These are phyloP conservation scores for Kalaharituber pfeilii DNA, from an alignment of 2,329 filamentous ascomycete genomes.

Conservation along the genomic window DNA sequence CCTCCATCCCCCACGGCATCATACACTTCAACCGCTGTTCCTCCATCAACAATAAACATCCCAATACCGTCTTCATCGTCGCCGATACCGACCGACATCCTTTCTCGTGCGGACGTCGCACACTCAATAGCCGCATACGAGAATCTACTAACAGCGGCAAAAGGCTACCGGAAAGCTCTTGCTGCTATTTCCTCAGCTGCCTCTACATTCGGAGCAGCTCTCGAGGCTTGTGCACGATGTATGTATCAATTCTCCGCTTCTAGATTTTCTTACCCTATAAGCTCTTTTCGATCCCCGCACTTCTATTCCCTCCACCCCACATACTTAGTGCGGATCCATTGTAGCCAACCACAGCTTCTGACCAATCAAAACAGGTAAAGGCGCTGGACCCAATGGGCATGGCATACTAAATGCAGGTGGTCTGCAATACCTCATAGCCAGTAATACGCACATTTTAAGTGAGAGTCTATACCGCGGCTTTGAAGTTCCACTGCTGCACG, in stretches of 20 bases:
- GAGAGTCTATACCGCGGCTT: slow-evolving; percentile 52
- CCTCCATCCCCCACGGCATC: slow-evolving; percentile 47
- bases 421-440: slow-evolving; percentile 49
- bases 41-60: slow-evolving; percentile 39
- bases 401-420: slow-evolving; percentile 44
- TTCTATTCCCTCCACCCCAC: not conserved
- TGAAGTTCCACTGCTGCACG: slow-evolving; percentile 51
- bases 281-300: not conserved
- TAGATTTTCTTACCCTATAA: not conserved
- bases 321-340: not conserved
- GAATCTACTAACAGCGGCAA: slow-evolving; percentile 44
- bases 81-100: slow-evolving; percentile 39
- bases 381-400: slow-evolving; percentile 42
- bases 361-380: slow-evolving; percentile 23
- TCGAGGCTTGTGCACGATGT: slow-evolving; percentile 44
- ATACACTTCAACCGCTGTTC: slow-evolving; percentile 45
- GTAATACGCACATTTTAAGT: slow-evolving; percentile 52
- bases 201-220: slow-evolving; percentile 45
- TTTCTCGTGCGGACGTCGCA: slow-evolving; percentile 46
- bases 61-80: slow-evolving; percentile 43
- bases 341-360: slow-evolving; percentile 1
- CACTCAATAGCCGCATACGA: slow-evolving; percentile 45
- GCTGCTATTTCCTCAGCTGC: slow-evolving; percentile 43
- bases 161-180: slow-evolving; percentile 45
- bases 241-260: not conserved